These are phyloP conservation scores for Mycena olivaceomarginata DNA, from an alignment of 768 basidiomycete species.

Conservation along the genomic window DNA sequence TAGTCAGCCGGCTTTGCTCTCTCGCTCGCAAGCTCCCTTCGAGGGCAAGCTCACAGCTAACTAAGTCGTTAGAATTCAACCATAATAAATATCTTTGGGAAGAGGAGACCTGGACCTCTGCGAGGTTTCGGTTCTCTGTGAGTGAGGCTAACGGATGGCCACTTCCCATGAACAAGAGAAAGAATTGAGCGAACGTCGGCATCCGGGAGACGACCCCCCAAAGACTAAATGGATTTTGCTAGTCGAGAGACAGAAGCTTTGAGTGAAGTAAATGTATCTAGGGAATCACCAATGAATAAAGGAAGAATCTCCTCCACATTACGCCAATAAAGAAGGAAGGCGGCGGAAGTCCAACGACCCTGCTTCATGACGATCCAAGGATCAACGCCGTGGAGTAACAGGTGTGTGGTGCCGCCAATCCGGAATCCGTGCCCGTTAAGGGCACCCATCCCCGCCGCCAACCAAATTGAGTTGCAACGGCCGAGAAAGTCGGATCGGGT, in stretches of 20 bases:
- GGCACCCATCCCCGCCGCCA: background rate
- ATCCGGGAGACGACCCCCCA: background rate
- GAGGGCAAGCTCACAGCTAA: too few species aligned
- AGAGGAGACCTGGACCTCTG: too few species aligned
- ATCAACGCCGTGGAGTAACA: constrained; percentile 38
- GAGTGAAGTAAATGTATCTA: background rate
- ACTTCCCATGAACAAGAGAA: too few species aligned
- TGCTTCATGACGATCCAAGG: constrained; percentile 11
- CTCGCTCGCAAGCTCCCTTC: too few species aligned
- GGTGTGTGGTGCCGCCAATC: background rate
- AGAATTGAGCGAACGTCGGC: background rate
- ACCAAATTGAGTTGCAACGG: background rate
- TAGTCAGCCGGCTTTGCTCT: too few species aligned
- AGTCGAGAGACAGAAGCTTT: background rate
- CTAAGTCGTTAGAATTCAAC: too few species aligned
- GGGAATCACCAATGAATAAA: background rate
- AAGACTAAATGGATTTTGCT: background rate
- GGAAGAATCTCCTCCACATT: background rate
- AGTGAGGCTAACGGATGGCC: too few species aligned
- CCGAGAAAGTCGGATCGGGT: background rate
- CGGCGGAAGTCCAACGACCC: background rate
- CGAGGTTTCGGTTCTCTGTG: too few species aligned
- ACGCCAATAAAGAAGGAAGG: background rate
- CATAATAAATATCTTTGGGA: background rate
- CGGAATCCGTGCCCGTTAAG: constrained; percentile 6